A percentile compares a stretch with the other conserved stretches of the same genome.
Conservation (phyloP, 768 basidiomycete species). For the Mycena alexandri region DNA sequence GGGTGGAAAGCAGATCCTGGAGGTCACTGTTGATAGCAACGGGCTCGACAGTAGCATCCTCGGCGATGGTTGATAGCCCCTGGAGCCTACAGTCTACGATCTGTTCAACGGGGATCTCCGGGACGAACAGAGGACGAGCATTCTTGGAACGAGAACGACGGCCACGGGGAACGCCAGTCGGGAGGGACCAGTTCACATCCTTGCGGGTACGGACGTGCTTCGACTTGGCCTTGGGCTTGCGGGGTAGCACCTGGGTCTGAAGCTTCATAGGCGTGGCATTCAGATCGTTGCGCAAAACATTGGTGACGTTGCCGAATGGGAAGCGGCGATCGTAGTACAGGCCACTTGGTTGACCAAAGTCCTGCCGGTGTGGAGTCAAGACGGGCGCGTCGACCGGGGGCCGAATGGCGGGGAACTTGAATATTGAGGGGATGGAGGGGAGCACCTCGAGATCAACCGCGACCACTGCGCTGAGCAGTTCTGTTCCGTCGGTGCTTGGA, state of each 20-base stretch:
- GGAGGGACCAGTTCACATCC: too few relatives aligned
- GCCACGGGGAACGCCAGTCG: too few relatives aligned
- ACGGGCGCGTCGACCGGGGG: not conserved
- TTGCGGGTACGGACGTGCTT: too few relatives aligned
- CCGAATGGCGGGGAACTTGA: conserved; percentile 12
- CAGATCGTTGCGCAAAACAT: not conserved
- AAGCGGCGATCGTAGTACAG: conserved; percentile 23
- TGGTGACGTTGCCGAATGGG: conserved; percentile 15
- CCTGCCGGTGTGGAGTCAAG: not conserved
- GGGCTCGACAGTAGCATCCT: not conserved
- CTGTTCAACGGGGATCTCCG: too few relatives aligned
- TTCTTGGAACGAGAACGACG: not conserved
- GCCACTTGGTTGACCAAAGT: conserved; percentile 16
- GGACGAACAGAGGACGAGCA: too few relatives aligned
- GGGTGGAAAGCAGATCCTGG: not conserved
- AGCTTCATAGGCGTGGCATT: not conserved
- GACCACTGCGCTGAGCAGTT: conserved; percentile 13
- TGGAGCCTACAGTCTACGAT: too few relatives aligned
- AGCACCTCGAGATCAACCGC: not conserved
- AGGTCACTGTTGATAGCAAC: conserved; percentile 2
- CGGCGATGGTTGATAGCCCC: not conserved
- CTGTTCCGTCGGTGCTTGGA: not conserved
- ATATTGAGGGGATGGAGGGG: conserved; percentile 26
- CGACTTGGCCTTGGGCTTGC: conserved; percentile 6
- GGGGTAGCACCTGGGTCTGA: not conserved